Evolutionary conservation across 768 basidiomycete genomes (phyloP), one percentile per base, ranked within the genome.

Genomic region (Cyclocybe aegerita): DNA sequence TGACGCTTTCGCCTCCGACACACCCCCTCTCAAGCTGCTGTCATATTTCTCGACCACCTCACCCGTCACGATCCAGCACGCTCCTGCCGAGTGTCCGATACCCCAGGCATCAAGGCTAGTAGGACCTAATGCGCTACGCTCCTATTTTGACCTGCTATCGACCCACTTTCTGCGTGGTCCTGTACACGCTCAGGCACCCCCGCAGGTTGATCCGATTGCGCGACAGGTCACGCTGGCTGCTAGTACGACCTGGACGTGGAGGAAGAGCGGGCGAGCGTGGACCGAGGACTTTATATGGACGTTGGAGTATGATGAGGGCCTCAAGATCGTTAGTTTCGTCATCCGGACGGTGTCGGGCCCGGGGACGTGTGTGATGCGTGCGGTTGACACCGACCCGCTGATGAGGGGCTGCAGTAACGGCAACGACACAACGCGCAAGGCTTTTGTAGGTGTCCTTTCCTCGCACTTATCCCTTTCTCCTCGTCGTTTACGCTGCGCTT

Each of bases 71-170:
- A 66, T 78, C 33, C 75, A 77, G 43, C 77, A 78, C 46, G 65
- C 70, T 0, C 75, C 74, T 3, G 55, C 64, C 2, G 47, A 53
- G 1, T 74, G 71, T 52, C 56, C 68, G 1, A 56, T 69, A 47
- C 69, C 72, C 4, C 57, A 63, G 15, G 49, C 68, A 4, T 70
- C 71, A 0, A 65, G 70, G 9, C 57, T 78, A 5, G 59, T 65
- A 29, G 78, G 78, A 8, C 53, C 67, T 11, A 77, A 78, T 46
- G 78, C 74, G 12, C 62, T 78, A 29, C 73, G 77, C 14, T 79
- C 78, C 0, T 79, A 78, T 54, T 76, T 78, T 43, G 77, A 79
- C 59, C 60, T 78, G 39, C 58, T 78, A 30, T 67, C 73, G n/a
- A 76, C 76, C 2, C 69, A 78, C 55, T 79, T 72, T 70, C 65